Percentiles rank a stretch among this genome's conserved stretches.
Evolutionary conservation across 2,329 filamentous ascomycete genomes (phyloP).

Genomic region (Aspergillus uvarum): DNA sequence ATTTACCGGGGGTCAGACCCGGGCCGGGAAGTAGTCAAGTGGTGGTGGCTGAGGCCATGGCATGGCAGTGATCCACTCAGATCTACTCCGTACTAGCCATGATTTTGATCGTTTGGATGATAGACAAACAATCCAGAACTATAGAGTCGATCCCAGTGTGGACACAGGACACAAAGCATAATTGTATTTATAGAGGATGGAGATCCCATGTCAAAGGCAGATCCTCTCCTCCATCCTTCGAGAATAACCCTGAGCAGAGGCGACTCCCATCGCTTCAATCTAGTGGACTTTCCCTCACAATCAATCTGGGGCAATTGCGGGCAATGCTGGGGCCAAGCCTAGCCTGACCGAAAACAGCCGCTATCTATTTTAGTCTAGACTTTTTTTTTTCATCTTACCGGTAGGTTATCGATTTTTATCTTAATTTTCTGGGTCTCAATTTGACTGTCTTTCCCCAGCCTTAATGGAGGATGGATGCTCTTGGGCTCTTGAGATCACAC

Average conservation of each 20-base stretch:
- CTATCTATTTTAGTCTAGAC: neutral
- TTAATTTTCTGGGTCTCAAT: neutral
- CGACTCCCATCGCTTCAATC: neutral
- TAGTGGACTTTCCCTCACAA: neutral
- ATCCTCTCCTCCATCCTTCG: neutral
- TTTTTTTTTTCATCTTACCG: neutral
- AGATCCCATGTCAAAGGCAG: neutral
- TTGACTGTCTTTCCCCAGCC: neutral
- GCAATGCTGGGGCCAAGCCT: neutral
- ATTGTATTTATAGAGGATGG: neutral
- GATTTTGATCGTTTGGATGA: neutral
- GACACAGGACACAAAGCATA: neutral
- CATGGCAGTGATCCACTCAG: neutral
- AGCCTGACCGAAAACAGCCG: neutral
- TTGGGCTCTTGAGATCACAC: too few relatives aligned
- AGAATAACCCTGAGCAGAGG: neutral
- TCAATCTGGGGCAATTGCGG: neutral
- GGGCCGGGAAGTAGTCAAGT: neutral
- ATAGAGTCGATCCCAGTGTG: neutral
- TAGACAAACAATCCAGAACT: neutral
- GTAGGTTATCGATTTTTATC: neutral
- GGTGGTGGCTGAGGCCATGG: neutral
- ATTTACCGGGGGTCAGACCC: neutral
- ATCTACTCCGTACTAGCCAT: neutral
- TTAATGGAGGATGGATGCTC: neutral